These are phyloP conservation scores for Alternaria rosae DNA, from an alignment of 2,329 filamentous ascomycete genomes.

Conservation along the genomic window DNA sequence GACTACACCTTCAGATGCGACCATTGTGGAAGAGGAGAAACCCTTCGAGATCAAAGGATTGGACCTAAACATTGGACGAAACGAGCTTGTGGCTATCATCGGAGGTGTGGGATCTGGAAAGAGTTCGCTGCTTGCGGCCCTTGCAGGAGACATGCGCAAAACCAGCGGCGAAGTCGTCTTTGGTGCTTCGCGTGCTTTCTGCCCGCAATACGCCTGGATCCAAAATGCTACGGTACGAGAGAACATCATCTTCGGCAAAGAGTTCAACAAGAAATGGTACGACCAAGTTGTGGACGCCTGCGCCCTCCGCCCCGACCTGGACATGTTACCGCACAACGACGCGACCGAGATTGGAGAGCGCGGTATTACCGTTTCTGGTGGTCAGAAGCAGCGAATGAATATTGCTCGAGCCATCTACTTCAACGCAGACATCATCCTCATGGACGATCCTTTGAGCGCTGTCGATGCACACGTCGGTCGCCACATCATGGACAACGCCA, in stretches of 20 bases:
- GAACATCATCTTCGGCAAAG: slow-evolving; percentile 91
- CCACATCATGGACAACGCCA: slow-evolving; percentile 90
- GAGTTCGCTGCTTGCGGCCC: slow-evolving; percentile 83
- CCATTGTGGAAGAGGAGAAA: slow-evolving; percentile 58
- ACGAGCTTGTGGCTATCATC: slow-evolving; percentile 85
- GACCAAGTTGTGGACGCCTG: slow-evolving; percentile 84
- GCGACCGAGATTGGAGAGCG: slow-evolving; percentile 92
- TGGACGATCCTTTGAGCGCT: slow-evolving; percentile 69
- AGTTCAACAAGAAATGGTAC: slow-evolving; percentile 77
- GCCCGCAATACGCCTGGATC: slow-evolving; percentile 97
- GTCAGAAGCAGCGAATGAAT: slow-evolving; percentile 93
- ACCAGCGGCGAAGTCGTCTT: slow-evolving; percentile 76
- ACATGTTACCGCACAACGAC: slow-evolving; percentile 92
- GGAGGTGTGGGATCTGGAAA: slow-evolving; percentile 91
- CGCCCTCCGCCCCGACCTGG: slow-evolving; percentile 82
- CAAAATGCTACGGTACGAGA: slow-evolving; percentile 87
- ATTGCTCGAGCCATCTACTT: slow-evolving; percentile 82
- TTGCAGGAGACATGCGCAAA: slow-evolving; percentile 93
- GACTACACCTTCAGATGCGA: slow-evolving; percentile 58
- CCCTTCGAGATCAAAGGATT: slow-evolving; percentile 77
- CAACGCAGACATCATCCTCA: slow-evolving; percentile 67
- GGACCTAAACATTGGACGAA: slow-evolving; percentile 71
- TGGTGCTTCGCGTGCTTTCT: slow-evolving; percentile 85
- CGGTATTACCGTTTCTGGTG: slow-evolving; percentile 93
- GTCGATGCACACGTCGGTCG: slow-evolving; percentile 67